Evolutionary conservation across 139 green algal species (phyloP), one percentile per base, ranked within the genome.

Genomic region (Nannochloris sp.): DNA sequence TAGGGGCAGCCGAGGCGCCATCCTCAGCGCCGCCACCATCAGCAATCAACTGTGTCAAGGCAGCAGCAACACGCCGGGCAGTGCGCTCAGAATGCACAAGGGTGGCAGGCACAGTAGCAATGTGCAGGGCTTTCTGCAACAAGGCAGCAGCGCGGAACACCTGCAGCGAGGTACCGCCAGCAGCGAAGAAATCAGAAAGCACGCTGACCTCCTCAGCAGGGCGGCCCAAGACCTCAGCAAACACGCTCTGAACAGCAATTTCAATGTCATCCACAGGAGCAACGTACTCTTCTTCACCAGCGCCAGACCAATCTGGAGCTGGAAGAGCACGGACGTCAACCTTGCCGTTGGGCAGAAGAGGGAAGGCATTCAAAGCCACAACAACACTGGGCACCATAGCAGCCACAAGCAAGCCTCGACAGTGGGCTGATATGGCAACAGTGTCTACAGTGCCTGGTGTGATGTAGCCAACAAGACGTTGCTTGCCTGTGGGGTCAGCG

Each of bases 291-390:
- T n/a, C n/a, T n/a, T n/a, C n/a, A n/a, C n/a, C n/a, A n/a, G n/a
- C n/a, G n/a, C n/a, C n/a, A n/a, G n/a, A n/a, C n/a, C n/a, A n/a
- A n/a, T n/a, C n/a, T n/a, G n/a, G n/a, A n/a, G n/a, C n/a, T n/a
- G n/a, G 34, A 51, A 60, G 51, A 27, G 33, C 54, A 30, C 61
- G 39, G 3, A 60, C n/a, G 39, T 73, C 30, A 39, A 63, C 44
- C 54, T 76, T 78, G 33, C 71, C 71, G 19, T 45, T 72, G 9
- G 71, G 67, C 58, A 74, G 27, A 3, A 55, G 14, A 1, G 71
- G 71, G 33, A 76, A 31, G 19, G 30, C 27, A 9, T 44, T 15
- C 39, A 78, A 32, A n/a, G 33, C n/a, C 34, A 78, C 34, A 19
- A 78, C 8, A 10, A 71, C 33, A 14, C 39, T 15, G 13, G 71